Base-by-base conservation (phyloP, 1,284 basidiomycete genomes). In the Apiotrichum sp. region DNA sequence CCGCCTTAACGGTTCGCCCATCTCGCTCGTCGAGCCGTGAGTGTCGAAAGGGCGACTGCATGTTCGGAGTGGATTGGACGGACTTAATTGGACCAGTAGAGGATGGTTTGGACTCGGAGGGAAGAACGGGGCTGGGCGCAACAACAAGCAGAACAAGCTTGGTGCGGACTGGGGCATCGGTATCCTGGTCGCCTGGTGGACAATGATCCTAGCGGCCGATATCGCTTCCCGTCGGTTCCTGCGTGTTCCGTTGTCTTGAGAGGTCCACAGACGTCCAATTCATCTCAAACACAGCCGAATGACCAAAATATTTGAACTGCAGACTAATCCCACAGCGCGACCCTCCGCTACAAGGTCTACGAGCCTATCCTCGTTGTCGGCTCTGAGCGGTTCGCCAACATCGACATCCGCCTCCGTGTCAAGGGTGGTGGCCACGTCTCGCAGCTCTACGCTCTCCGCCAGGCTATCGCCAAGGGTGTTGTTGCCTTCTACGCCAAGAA, bases 381-480 rank as follows among this genome's bases (percentile, higher is more conserved):
- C 65, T 86, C 90, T 73, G 91, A 93, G 57, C 82, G 86, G 56
- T 90, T 95, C 74, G 78, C 82, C 60, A 80, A 82, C 65, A 82
- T 98, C 71, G 95, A 99, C 81, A 93, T 99, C 80, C 91, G 95
- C 69, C 89, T 98, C 59, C 90, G 93, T 57, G 96, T 97, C 67
- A 95, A 93, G 80, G 96, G 96, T 80, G 96, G 96, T 85, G 96
- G 96, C 79, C 95, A 98, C 83, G 93, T 92, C 63, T 97, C 95
- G 61, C 96, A 98, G 80, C 84, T 98, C 65, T 99, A 98, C 80
- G 96, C 96, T 65, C 92, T 98, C 78, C 92, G 96, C 69, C 96
- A 99, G 82, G 96, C 96, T 50, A 96, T 99, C 71, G 88, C 92
- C 70, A 98, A 97, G 83, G 93, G 95, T 61, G 80, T 98, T 65